Percentiles rank a stretch among this genome's conserved stretches.
These are phyloP conservation scores for Stenocarpella maydis DNA, from an alignment of 2,329 filamentous ascomycete species.

Conservation along the genomic window DNA sequence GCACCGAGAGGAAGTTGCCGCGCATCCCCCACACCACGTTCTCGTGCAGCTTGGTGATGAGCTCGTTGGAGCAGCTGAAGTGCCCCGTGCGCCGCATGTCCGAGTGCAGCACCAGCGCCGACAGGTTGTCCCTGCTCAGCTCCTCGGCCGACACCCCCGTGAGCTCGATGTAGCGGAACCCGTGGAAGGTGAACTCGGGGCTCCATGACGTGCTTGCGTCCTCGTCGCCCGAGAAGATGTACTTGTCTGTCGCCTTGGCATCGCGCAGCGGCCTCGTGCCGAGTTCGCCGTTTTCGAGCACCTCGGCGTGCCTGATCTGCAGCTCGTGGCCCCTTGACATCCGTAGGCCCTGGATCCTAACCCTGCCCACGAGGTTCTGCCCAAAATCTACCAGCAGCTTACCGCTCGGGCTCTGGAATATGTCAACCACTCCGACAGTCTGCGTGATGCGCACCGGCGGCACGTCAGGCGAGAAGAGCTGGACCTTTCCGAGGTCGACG, in stretches of 20 bases:
- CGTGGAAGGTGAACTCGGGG: slow-evolving; percentile 61
- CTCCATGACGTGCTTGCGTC: slow-evolving; percentile 44
- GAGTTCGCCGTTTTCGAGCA: slow-evolving; percentile 58
- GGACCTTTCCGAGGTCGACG: slow-evolving; percentile 32
- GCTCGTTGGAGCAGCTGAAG: slow-evolving; percentile 60
- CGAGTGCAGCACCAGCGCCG: slow-evolving; percentile 54
- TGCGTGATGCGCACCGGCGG: slow-evolving; percentile 44
- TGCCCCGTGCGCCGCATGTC: slow-evolving; percentile 59
- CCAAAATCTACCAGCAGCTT: slow-evolving; percentile 64
- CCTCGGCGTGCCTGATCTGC: slow-evolving; percentile 61
- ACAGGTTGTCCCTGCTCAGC: slow-evolving; percentile 36
- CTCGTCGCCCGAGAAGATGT: slow-evolving; percentile 43
- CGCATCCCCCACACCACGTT: slow-evolving; percentile 66
- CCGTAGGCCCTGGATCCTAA: slow-evolving; percentile 49
- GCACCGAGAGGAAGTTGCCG: slow-evolving; percentile 65
- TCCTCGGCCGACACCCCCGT: slow-evolving; percentile 49
- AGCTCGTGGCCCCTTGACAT: slow-evolving; percentile 51
- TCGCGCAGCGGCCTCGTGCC: slow-evolving; percentile 50
- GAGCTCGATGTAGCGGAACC: slow-evolving; percentile 61
- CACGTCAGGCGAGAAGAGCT: slow-evolving; percentile 44
- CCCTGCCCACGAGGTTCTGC: slow-evolving; percentile 63
- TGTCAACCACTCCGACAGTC: slow-evolving; percentile 34
- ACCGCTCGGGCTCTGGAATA: slow-evolving; percentile 42
- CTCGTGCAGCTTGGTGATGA: slow-evolving; percentile 61
- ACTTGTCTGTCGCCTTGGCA: slow-evolving; percentile 52